These are phyloP conservation scores for Kandelia obovata DNA, from an alignment of 345 rosid species.

Conservation along the genomic window DNA sequence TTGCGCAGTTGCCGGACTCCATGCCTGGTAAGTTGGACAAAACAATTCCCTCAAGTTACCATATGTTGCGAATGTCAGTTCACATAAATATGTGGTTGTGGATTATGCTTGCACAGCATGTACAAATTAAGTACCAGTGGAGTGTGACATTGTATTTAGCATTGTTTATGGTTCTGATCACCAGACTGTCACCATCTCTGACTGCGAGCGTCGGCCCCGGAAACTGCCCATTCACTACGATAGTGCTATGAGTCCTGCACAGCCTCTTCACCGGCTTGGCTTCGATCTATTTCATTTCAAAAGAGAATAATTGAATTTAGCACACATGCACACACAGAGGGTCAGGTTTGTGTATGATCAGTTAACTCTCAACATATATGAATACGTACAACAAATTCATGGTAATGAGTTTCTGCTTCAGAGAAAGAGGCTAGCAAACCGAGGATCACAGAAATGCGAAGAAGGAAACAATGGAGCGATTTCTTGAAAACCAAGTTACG, in stretches of 20 bases:
- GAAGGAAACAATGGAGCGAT: slow-evolving; percentile 12
- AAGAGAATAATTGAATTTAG: not conserved
- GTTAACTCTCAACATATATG: not conserved
- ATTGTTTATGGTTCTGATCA: slow-evolving; percentile 61
- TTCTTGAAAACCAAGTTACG: slow-evolving; percentile 16
- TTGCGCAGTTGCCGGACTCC: slow-evolving; percentile 34
- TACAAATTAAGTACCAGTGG: slow-evolving; percentile 56
- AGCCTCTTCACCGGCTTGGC: slow-evolving; percentile 43
- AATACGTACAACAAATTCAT: slow-evolving; percentile 65
- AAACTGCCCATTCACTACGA: slow-evolving; percentile 72
- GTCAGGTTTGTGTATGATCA: not conserved
- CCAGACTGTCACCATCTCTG: slow-evolving; percentile 60
- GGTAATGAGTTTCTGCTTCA: slow-evolving; percentile 58
- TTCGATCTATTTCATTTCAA: slow-evolving; percentile 27
- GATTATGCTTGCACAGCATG: not conserved
- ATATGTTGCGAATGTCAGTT: too few relatives aligned
- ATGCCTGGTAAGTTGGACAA: slow-evolving; percentile 25
- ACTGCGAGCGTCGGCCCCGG: slow-evolving; percentile 83
- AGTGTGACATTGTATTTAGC: slow-evolving; percentile 58
- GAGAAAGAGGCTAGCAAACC: slow-evolving; percentile 38
- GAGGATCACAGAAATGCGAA: slow-evolving; percentile 33
- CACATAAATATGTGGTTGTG: not conserved
- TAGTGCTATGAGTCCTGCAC: slow-evolving; percentile 63
- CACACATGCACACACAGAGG: too few relatives aligned
- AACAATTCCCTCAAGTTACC: not conserved